Percentiles rank a stretch among this genome's conserved stretches.
Evolutionary conservation across 768 basidiomycete genomes (phyloP).

Genomic region (Lactifluus subvellereus): DNA sequence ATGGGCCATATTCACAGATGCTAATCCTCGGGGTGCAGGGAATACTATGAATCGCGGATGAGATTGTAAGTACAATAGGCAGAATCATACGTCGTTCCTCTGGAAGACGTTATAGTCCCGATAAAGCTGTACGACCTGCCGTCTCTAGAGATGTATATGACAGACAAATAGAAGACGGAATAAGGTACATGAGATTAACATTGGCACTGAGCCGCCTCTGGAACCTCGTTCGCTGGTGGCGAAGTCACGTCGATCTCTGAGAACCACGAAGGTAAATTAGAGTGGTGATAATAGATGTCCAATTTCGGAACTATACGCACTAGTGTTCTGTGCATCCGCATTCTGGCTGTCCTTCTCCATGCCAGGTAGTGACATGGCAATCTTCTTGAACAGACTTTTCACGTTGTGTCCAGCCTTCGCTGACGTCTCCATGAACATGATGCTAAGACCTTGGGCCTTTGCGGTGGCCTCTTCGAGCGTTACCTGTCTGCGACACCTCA

Average conservation of each 20-base stretch:
- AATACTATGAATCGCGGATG: conserved; percentile 95
- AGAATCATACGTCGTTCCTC: conserved; percentile 5
- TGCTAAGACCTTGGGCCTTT: conserved; percentile 82
- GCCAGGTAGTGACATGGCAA: conserved; percentile 95
- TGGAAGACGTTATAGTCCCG: not conserved
- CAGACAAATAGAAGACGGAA: conserved; percentile 16
- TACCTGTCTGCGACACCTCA: conserved; percentile 69
- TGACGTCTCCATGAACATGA: conserved; percentile 99
- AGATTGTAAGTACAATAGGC: conserved; percentile 24
- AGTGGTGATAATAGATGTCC: not conserved
- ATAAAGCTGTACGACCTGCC: conserved; percentile 9
- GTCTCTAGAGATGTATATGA: conserved; percentile 21
- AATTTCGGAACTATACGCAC: conserved; percentile 29
- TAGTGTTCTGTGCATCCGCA: conserved; percentile 41
- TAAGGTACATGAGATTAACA: conserved; percentile 48
- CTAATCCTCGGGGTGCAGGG: conserved; percentile 84
- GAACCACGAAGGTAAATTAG: not conserved
- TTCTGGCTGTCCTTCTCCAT: conserved; percentile 78
- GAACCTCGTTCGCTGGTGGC: conserved; percentile 57
- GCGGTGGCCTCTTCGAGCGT: conserved; percentile 94
- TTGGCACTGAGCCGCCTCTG: conserved; percentile 82
- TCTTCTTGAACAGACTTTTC: conserved; percentile 98
- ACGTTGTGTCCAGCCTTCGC: conserved; percentile 99
- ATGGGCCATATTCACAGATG: conserved; percentile 87
- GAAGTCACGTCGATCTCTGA: conserved; percentile 91